Evolutionary conservation across 257 asterid genomes (phyloP), one percentile per base, ranked within the genome.

Genomic region (Penstemon davidsonii): DNA sequence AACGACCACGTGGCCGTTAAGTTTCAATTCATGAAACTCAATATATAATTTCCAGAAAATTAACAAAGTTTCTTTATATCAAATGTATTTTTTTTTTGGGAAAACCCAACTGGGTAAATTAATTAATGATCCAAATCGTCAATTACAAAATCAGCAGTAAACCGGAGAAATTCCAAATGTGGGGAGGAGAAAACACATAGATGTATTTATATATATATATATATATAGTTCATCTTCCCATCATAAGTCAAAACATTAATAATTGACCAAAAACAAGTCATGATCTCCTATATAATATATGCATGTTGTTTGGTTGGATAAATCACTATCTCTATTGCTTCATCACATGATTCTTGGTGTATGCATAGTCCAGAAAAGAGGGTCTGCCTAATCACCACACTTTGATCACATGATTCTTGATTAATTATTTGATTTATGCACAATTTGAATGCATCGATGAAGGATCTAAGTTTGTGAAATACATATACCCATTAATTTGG

Each of bases 341-440:
- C 67, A 52, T 82, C 93, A 86, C 89, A 78, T 82, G 93, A 74
- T 80, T 76, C 86, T 65, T 70, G 80, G 74, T 79, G 33, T 25
- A 25, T 25, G 78, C 60, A 65, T 73, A 67, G 74, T 67, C 82
- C 78, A 68, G 50, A 38, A 18, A 53, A 56, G 64, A 49, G 65
- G 69, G 72, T 65, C 68, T 69, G 61, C 79, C 74, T 45, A 59
- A 43, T 60, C 53, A 57, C 79, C 72, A 68, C 67, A 56, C 74
- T 70, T 79, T 68, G 7, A 53, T 81, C 89, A 86, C 86, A 86
- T 82, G 87, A 68, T 80, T 82, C 89, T 70, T 72, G 83, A 56
- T 19, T 62, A 54, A 64, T 52, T 79, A 46, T 37, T 15, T 62
- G 2, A 25, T 25, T 25, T 25, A 25, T 25, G 33, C 33, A 45